Evolutionary conservation across 371 early-diverging fungal species (phyloP).

Genomic region (Lichtheimia ornata): DNA sequence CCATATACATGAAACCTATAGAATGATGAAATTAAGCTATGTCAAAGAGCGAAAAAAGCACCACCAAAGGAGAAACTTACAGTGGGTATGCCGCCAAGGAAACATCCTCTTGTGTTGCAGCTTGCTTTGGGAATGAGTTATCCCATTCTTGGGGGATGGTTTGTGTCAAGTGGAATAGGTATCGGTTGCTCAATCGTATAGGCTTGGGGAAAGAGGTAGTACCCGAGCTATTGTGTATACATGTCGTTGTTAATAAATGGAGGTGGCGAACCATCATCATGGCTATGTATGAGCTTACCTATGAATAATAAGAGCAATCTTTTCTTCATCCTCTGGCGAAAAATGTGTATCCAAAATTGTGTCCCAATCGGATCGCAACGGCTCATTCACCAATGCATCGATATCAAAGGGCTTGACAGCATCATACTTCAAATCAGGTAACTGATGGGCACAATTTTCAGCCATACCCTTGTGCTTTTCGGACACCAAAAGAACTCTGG

Average conservation of each 20-base stretch:
- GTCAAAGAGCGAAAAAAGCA: no score
- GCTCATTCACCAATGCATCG: not conserved
- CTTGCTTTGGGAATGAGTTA: not conserved
- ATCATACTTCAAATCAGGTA: not conserved
- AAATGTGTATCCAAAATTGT: not conserved
- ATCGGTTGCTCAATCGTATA: conserved; percentile 25
- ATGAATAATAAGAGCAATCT: conserved; percentile 16
- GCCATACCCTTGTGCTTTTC: conserved; percentile 7
- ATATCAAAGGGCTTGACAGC: not conserved
- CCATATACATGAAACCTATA: not conserved
- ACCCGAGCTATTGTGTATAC: conserved; percentile 18
- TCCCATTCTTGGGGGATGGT: not conserved
- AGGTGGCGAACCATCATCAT: no score
- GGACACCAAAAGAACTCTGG: conserved; percentile 13
- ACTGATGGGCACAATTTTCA: not conserved
- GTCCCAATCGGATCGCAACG: not conserved
- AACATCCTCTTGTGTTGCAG: not conserved
- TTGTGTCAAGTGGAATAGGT: conserved; percentile 8
- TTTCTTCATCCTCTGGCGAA: conserved; percentile 4
- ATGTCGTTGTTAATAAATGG: no score
- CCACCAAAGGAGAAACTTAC: not conserved
- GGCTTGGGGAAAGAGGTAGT: conserved; percentile 27
- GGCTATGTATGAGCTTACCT: no score
- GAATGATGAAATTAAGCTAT: no score
- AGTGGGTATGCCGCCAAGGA: not conserved